Evolutionary conservation across 352 stramenopile genomes (phyloP).

Genomic region (Pythium vanterpoolii): DNA sequence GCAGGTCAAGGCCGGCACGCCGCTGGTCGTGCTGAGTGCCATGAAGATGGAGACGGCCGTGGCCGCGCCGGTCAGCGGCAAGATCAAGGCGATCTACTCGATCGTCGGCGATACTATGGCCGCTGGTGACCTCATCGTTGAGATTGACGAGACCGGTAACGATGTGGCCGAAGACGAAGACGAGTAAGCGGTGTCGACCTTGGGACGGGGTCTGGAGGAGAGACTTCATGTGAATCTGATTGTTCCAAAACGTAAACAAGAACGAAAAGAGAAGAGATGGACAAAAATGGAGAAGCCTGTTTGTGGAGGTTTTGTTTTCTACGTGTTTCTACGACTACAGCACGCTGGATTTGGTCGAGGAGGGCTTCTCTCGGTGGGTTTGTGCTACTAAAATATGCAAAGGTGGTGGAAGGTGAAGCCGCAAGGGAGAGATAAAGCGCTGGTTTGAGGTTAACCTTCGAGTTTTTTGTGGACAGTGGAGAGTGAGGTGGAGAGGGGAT

Average conservation of each 20-base stretch:
- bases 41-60: constrained; percentile 99
- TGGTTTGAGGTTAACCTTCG: no score
- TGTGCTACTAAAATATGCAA: no score
- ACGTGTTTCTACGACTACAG: no score
- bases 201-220: not conserved
- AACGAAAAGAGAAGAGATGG: not conserved
- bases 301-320: not conserved
- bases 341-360: no score
- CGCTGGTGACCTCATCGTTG: constrained; percentile 93
- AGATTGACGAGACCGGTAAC: constrained; percentile 90
- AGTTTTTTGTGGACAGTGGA: not conserved
- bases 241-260: not conserved
- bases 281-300: not conserved
- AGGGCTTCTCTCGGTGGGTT: no score
- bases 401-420: no score
- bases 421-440: no score
- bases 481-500: not conserved
- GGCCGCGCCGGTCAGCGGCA: constrained; percentile 85
- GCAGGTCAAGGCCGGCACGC: constrained; percentile 90
- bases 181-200: constrained; percentile 5
- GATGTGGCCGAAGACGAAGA: constrained; percentile 31
- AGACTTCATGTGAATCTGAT: not conserved
- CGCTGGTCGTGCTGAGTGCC: constrained; percentile 93
- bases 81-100: constrained; percentile 89
- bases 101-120: constrained; percentile 94